phyloP scores from a whole-genome alignment of 2,329 filamentous ascomycete species.

The Rhynchosporium graminicola region DNA sequence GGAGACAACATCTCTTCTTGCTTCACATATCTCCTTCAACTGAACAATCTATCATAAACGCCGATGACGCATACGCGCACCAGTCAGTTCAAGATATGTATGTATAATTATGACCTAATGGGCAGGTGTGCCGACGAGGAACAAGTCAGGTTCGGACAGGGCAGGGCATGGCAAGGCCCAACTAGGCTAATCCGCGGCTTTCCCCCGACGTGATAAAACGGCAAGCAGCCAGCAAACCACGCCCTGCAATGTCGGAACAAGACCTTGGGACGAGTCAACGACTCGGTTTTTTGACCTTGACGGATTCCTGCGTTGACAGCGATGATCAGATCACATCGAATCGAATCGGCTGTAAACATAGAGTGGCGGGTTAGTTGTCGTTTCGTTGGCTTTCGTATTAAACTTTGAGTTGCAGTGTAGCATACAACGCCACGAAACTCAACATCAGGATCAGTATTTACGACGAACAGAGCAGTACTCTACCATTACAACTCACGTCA shows the following conservation, averaged over 20 bases:
- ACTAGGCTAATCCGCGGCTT: slow-evolving; percentile 11
- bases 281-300: neutral
- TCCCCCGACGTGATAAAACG: slow-evolving; percentile 8
- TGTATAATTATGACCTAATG: slow-evolving; percentile 1
- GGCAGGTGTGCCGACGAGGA: slow-evolving; percentile 17
- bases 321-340: neutral
- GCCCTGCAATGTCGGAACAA: neutral
- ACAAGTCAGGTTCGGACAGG: no score
- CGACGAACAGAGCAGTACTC: no score
- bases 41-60: neutral
- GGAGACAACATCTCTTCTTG: no score
- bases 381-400: no score
- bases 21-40: neutral
- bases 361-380: no score
- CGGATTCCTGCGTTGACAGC: slow-evolving; percentile 1
- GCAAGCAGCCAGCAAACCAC: slow-evolving; percentile 7
- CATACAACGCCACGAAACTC: no score
- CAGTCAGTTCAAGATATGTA: neutral
- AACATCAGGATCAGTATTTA: no score
- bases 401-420: no score
- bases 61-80: slow-evolving; percentile 14
- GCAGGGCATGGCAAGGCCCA: neutral
- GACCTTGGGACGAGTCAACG: slow-evolving; percentile 12
- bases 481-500: no score
- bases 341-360: no score